Conservation (phyloP, 73 alveolate genomes). For the Halteria grandinella region DNA sequence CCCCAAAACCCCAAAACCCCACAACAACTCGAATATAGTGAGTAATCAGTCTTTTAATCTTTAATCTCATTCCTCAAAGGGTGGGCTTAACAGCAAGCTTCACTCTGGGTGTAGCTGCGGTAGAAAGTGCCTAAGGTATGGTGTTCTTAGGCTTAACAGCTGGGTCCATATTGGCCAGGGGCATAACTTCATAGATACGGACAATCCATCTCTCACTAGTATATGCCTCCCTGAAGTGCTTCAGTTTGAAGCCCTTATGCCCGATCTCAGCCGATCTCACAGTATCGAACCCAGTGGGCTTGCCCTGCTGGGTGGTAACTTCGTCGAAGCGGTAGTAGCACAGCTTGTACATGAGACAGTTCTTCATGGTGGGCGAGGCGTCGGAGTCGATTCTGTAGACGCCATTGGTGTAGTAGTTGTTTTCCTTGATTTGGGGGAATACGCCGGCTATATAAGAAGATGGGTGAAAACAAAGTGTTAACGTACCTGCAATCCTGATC, state of each 20-base stretch:
- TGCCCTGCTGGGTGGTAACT: constrained; percentile 66
- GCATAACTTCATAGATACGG: constrained; percentile 71
- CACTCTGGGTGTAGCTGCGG: constrained; percentile 18
- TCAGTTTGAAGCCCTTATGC: constrained; percentile 76
- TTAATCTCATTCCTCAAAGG: neutral
- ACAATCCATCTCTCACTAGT: constrained; percentile 87
- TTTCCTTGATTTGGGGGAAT: constrained; percentile 83
- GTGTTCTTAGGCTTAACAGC: constrained; percentile 21
- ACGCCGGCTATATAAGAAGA: constrained; percentile 62
- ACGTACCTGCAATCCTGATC: constrained; percentile 84
- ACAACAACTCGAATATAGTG: constrained; percentile 9
- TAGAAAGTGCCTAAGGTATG: neutral
- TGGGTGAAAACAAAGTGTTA: neutral
- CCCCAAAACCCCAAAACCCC: constrained; percentile 9
- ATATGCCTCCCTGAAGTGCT: constrained; percentile 85
- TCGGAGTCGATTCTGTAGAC: constrained; percentile 80
- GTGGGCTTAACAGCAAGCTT: constrained; percentile 29
- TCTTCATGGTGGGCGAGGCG: constrained; percentile 81
- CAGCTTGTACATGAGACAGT: constrained; percentile 82
- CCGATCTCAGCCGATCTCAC: constrained; percentile 82
- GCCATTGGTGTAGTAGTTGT: constrained; percentile 79
- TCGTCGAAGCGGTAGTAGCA: constrained; percentile 87
- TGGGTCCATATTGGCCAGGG: constrained; percentile 46
- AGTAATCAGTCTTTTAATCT: neutral
- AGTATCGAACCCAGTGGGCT: constrained; percentile 84